Conservation (phyloP, 495 filamentous ascomycete species). For the Aspergillus avenaceus region DNA sequence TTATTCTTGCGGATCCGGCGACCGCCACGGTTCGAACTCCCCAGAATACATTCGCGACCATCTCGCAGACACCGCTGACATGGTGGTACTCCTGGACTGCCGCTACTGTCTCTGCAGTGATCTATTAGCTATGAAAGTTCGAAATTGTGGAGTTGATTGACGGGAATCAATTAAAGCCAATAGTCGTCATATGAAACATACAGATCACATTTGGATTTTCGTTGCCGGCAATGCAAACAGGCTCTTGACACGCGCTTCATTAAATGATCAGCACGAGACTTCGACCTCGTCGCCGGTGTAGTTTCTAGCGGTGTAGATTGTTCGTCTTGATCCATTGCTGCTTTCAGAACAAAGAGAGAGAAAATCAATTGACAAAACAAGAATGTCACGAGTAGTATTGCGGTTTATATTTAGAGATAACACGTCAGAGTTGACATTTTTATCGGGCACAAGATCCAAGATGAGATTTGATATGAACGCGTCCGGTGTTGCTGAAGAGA, state of each 20-base stretch:
- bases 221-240: slow-evolving; percentile 58
- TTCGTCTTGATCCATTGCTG: slow-evolving; percentile 13
- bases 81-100: slow-evolving; percentile 47
- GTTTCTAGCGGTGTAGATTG: slow-evolving; percentile 12
- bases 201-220: slow-evolving; percentile 63
- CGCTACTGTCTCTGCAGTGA: slow-evolving; percentile 37
- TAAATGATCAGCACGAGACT: slow-evolving; percentile 23
- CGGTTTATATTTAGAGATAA: not conserved
- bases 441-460: not conserved
- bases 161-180: too few relatives aligned
- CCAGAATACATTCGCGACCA: slow-evolving; percentile 56
- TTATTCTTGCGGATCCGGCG: slow-evolving; percentile 54
- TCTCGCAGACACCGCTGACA: slow-evolving; percentile 58
- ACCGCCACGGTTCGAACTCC: slow-evolving; percentile 58
- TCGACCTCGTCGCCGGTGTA: slow-evolving; percentile 11
- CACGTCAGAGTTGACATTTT: slow-evolving; percentile 4
- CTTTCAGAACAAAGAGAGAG: not conserved
- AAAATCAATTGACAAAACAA: not conserved
- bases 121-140: slow-evolving; percentile 15
- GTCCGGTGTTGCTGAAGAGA: not conserved
- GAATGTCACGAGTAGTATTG: too few relatives aligned
- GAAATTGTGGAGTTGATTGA: not conserved
- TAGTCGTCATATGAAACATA: too few relatives aligned
- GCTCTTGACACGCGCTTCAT: slow-evolving; percentile 59
- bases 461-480: not conserved